A percentile compares a stretch with the other conserved stretches of the same genome.
phyloP scores from a whole-genome alignment of 129 eudicot species.

The Artemisia argyi region DNA sequence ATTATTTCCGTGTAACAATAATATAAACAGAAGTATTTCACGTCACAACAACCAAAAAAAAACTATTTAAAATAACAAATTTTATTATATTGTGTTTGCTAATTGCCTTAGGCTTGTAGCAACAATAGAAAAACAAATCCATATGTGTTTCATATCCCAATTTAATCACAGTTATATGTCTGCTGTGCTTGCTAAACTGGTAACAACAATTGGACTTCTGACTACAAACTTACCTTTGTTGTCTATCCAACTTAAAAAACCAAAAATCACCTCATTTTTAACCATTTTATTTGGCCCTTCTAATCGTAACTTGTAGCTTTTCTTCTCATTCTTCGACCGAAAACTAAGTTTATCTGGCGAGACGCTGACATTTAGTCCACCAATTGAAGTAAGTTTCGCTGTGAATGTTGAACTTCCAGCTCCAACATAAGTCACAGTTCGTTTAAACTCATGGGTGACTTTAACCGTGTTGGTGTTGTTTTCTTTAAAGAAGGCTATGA shows the following conservation, averaged over 20 bases:
- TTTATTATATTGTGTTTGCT: conserved; percentile 23
- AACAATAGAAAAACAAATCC: conserved; percentile 26
- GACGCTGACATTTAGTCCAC: conserved; percentile 46
- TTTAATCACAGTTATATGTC: conserved; percentile 10
- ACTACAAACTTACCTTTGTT: conserved; percentile 42
- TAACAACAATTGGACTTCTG: conserved; percentile 73
- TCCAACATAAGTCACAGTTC: conserved; percentile 68
- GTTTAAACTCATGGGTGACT: conserved; percentile 34
- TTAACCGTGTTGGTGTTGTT: conserved; percentile 14
- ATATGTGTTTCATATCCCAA: conserved; percentile 10
- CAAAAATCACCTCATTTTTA: conserved; percentile 35
- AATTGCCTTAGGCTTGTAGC: conserved; percentile 28
- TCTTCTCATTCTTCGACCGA: conserved; percentile 50
- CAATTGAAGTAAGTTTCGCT: conserved; percentile 38
- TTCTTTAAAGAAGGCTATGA: conserved; percentile 53
- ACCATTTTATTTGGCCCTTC: conserved; percentile 38
- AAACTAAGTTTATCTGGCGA: conserved; percentile 51
- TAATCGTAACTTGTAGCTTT: conserved; percentile 57
- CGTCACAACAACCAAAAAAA: background rate
- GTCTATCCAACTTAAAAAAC: conserved; percentile 66
- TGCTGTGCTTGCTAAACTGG: conserved; percentile 34
- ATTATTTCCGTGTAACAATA: conserved; percentile 2
- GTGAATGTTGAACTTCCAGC: conserved; percentile 38
- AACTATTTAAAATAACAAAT: background rate
- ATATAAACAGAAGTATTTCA: background rate